A percentile compares a stretch with the other conserved stretches of the same genome.
Evolutionary conservation across 139 green algal species (phyloP).

Genomic region (Asterochloris sp.): DNA sequence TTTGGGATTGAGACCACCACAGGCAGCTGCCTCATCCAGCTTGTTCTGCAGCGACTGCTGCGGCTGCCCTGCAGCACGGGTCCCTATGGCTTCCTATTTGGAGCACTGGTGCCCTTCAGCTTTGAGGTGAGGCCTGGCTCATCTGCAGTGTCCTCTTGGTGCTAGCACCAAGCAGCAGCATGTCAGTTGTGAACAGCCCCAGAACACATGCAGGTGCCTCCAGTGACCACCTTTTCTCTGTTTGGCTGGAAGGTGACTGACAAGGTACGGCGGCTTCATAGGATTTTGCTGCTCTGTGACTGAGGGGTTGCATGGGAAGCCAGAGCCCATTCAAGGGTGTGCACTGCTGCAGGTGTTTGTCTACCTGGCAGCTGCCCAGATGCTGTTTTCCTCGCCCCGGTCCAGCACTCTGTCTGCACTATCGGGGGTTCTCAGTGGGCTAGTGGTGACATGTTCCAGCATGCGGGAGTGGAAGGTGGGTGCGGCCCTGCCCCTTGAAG

Average conservation of each 20-base stretch:
- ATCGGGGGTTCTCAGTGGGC: neutral
- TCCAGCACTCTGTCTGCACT: conserved; percentile 10
- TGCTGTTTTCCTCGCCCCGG: conserved; percentile 37
- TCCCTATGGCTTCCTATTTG: conserved; percentile 49
- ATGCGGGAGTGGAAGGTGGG: neutral
- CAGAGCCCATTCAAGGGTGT: neutral
- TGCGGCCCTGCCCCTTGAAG: neutral
- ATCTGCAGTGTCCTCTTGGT: too few species aligned
- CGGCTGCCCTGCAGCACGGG: conserved; percentile 16
- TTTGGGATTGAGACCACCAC: conserved; percentile 22
- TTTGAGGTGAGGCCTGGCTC: conserved; percentile 20
- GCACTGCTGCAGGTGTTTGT: conserved; percentile 34
- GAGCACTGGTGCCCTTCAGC: conserved; percentile 45
- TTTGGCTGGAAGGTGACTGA: conserved; percentile 50
- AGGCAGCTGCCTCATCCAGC: neutral
- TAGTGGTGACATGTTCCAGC: neutral
- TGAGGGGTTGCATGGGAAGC: too few species aligned
- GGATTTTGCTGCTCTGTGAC: too few species aligned
- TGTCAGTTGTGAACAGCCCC: too few species aligned
- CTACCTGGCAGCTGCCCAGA: conserved; percentile 51
- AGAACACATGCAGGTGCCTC: conserved; percentile 21
- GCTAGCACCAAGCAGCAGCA: too few species aligned
- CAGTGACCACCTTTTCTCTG: conserved; percentile 39
- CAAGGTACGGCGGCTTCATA: conserved; percentile 37
- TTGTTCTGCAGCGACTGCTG: neutral